Evolutionary conservation across 2,329 filamentous ascomycete species (phyloP).

Genomic region (Monascus ruber): DNA sequence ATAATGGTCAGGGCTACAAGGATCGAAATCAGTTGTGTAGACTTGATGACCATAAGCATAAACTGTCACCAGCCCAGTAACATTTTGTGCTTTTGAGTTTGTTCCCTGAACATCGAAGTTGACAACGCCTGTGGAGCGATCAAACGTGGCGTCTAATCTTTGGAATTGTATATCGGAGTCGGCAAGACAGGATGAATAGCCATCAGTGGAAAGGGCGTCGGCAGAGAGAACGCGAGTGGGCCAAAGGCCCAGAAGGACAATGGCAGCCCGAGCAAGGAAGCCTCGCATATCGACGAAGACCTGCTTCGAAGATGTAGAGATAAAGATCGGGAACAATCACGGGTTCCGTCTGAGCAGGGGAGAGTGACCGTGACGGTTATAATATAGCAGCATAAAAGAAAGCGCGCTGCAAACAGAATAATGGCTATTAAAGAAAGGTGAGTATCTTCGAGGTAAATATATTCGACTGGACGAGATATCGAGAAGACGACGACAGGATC

Average conservation of each 20-base stretch:
- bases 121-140: slow-evolving; percentile 61
- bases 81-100: slow-evolving; percentile 63
- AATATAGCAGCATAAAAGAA: too few species aligned
- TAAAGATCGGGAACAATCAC: too few species aligned
- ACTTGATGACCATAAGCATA: slow-evolving; percentile 74
- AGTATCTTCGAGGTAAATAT: neutral
- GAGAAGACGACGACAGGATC: slow-evolving; percentile 13
- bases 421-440: neutral
- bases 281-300: neutral
- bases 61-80: slow-evolving; percentile 64
- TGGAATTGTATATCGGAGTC: slow-evolving; percentile 55
- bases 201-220: slow-evolving; percentile 67
- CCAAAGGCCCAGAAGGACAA: slow-evolving; percentile 11
- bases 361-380: too few species aligned
- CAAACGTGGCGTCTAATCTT: slow-evolving; percentile 65
- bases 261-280: neutral
- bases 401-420: too few species aligned
- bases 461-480: neutral
- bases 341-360: too few species aligned
- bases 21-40: slow-evolving; percentile 71
- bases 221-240: slow-evolving; percentile 43
- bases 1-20: slow-evolving; percentile 58
- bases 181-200: slow-evolving; percentile 61
- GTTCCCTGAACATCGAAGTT: slow-evolving; percentile 73
- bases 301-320: too few species aligned